Conservation (phyloP, 345 rosid species). For the Rhodomyrtus tomentosa region DNA sequence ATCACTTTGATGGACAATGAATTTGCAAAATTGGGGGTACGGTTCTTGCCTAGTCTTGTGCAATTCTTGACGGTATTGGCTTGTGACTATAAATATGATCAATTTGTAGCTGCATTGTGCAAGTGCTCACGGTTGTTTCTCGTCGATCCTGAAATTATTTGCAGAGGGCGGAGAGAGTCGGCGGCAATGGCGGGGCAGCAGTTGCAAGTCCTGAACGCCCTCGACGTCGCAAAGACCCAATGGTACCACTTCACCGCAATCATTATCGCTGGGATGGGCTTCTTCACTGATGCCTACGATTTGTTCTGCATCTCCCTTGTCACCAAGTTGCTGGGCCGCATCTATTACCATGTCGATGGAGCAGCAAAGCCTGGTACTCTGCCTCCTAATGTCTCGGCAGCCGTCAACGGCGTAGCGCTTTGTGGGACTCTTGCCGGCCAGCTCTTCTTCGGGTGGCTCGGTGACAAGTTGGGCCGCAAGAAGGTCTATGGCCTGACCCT, state of each 20-base stretch:
- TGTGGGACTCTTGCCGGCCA: background rate
- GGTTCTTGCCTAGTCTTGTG: background rate
- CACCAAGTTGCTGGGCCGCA: background rate
- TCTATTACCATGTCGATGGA: background rate
- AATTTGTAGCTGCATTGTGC: background rate
- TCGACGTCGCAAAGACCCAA: background rate
- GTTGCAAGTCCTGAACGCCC: background rate
- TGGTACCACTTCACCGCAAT: background rate
- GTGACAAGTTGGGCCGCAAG: background rate
- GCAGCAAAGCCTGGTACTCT: background rate
- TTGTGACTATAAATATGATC: background rate
- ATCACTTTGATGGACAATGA: background rate
- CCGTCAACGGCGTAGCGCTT: background rate
- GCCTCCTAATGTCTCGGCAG: background rate
- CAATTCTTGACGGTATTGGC: background rate
- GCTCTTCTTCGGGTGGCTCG: background rate
- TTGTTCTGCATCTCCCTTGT: background rate
- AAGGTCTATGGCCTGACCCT: background rate
- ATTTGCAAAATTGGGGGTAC: background rate
- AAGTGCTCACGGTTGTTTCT: background rate
- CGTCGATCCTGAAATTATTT: background rate
- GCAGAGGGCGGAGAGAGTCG: background rate
- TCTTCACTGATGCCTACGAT: background rate
- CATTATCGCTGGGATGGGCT: background rate
- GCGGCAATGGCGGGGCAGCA: background rate